Evolutionary conservation across 2,329 filamentous ascomycete species (phyloP).

Genomic region (Aspergillus sergii): DNA sequence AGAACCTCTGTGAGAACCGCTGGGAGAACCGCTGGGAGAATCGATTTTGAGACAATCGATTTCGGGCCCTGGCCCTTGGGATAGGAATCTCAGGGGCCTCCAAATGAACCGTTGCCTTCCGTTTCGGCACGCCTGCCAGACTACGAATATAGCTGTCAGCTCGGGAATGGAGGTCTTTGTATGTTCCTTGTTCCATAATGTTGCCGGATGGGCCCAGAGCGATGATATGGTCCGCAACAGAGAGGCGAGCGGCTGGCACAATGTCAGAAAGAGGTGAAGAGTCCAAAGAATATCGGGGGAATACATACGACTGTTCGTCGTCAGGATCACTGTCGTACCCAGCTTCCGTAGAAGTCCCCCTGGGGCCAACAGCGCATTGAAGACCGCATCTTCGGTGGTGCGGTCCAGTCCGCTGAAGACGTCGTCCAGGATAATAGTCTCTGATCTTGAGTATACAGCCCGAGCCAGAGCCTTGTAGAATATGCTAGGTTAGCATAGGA

Average conservation of each 20-base stretch:
- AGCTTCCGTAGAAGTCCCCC: slow-evolving; percentile 28
- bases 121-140: background rate
- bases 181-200: background rate
- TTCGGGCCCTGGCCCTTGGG: background rate
- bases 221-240: slow-evolving; percentile 51
- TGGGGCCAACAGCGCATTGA: slow-evolving; percentile 28
- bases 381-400: slow-evolving; percentile 32
- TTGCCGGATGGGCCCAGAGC: slow-evolving; percentile 34
- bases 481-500: background rate
- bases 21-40: background rate
- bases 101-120: background rate
- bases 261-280: background rate
- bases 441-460: slow-evolving; percentile 34
- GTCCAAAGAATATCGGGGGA: background rate
- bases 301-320: slow-evolving; percentile 11
- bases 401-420: slow-evolving; percentile 3
- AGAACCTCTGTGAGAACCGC: background rate
- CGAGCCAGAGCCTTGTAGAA: slow-evolving; percentile 29
- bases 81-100: background rate
- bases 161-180: background rate
- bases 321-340: slow-evolving; percentile 16
- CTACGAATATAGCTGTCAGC: background rate
- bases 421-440: slow-evolving; percentile 15
- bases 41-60: background rate
- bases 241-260: background rate